Percentiles rank a stretch among this genome's conserved stretches.
Conservation (phyloP, 306 rosid genomes). For the Hippophae tibetana region DNA sequence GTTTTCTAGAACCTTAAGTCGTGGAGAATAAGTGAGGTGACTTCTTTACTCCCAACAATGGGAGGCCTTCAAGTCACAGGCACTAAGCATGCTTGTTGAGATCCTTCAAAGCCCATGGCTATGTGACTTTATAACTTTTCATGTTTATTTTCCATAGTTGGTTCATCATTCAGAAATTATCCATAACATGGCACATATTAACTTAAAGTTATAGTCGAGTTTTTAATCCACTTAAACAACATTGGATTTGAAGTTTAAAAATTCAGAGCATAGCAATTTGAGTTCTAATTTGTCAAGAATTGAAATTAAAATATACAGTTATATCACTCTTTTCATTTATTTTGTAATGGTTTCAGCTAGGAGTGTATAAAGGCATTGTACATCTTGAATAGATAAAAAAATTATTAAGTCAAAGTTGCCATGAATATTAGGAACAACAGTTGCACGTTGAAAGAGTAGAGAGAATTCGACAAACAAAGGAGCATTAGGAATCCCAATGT, state of each 20-base stretch:
- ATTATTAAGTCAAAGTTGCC: conserved; percentile 59
- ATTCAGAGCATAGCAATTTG: no score
- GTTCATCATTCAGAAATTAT: neutral
- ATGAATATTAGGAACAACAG: conserved; percentile 62
- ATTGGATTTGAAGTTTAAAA: no score
- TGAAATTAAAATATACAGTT: neutral
- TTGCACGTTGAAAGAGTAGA: conserved; percentile 53
- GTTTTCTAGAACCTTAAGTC: no score
- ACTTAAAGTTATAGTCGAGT: no score
- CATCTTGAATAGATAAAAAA: conserved; percentile 64
- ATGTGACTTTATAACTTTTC: conserved; percentile 73
- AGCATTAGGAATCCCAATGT: conserved; percentile 69
- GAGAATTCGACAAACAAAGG: conserved; percentile 68
- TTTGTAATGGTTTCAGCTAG: conserved; percentile 27
- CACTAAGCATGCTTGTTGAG: conserved; percentile 71
- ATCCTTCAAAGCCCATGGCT: conserved; percentile 97
- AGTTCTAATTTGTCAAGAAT: no score
- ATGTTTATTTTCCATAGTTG: neutral
- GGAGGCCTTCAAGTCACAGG: conserved; percentile 70
- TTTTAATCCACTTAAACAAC: no score
- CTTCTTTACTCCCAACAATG: conserved; percentile 90
- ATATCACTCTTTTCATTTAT: neutral
- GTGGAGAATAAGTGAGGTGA: no score
- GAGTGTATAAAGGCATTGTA: conserved; percentile 53
- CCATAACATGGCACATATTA: no score